phyloP scores from a whole-genome alignment of 116 monocot species.

The Cymodocea nodosa region DNA sequence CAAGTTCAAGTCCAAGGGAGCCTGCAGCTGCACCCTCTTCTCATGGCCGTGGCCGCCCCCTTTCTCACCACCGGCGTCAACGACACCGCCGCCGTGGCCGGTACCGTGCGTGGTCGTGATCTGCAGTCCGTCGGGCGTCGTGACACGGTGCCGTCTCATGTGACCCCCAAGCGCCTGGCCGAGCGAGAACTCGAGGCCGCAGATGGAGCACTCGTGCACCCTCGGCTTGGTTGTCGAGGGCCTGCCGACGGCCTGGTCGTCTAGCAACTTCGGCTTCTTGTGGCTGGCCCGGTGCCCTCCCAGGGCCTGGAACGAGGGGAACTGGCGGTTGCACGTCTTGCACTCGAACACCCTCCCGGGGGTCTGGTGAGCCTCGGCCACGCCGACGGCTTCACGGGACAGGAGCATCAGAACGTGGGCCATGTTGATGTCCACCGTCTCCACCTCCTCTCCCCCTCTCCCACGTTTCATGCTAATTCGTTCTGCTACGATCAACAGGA shows the following conservation, averaged over 20 bases:
- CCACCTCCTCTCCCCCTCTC: conserved; percentile 14
- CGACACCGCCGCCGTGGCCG: conserved; percentile 4
- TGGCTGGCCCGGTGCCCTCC: conserved; percentile 83
- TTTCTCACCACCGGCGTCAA: neutral
- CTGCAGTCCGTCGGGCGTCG: no score
- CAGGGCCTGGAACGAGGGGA: conserved; percentile 68
- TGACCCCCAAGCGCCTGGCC: conserved; percentile 80
- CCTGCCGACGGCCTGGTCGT: neutral
- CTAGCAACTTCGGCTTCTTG: conserved; percentile 32
- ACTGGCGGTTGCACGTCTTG: conserved; percentile 71
- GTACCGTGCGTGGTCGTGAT: no score
- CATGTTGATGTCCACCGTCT: conserved; percentile 32
- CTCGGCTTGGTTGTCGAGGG: conserved; percentile 21
- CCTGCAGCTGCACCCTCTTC: neutral
- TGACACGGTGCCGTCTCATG: conserved; percentile 48
- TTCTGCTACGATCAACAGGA: no score
- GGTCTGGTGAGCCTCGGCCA: neutral
- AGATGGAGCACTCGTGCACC: conserved; percentile 61
- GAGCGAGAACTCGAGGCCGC: conserved; percentile 61
- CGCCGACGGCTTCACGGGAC: conserved; percentile 11
- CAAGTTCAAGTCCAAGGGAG: conserved; percentile 11
- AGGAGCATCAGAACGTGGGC: conserved; percentile 47
- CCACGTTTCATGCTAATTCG: conserved; percentile 22
- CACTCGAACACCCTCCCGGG: conserved; percentile 41
- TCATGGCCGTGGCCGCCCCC: neutral